Evolutionary conservation across 257 asterid species (phyloP).

Genomic region (Linderniella brevidens): DNA sequence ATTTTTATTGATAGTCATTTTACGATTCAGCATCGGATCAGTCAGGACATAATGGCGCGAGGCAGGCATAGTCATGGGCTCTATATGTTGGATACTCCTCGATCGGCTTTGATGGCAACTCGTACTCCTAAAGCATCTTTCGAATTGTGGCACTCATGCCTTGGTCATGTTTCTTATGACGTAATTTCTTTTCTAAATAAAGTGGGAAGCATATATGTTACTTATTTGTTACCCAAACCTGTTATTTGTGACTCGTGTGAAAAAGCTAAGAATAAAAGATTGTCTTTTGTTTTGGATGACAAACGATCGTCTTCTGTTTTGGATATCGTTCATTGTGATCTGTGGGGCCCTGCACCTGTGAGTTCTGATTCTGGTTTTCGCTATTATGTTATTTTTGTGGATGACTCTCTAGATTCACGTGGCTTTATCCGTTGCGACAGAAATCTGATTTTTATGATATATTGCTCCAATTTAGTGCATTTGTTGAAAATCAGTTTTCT

Average conservation of each 20-base stretch:
- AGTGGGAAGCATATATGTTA: neutral
- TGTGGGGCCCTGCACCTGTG: constrained; percentile 2
- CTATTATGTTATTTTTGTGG: constrained; percentile 8
- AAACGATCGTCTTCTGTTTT: no score
- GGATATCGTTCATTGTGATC: constrained; percentile 6
- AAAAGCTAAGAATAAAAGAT: neutral
- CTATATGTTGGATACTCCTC: neutral
- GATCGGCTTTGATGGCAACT: neutral
- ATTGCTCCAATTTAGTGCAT: neutral
- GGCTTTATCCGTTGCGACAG: constrained; percentile 3
- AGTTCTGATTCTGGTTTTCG: neutral
- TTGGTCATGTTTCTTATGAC: neutral
- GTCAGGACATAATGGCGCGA: neutral
- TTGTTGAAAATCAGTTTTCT: constrained; percentile 3
- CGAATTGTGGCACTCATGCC: neutral
- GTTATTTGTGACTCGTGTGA: neutral
- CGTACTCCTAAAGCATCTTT: neutral
- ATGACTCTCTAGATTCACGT: constrained; percentile 4
- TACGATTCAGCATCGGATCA: neutral
- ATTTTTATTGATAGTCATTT: neutral
- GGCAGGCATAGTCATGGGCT: constrained; percentile 3
- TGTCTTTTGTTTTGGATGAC: neutral
- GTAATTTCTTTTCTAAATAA: neutral
- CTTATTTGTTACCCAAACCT: neutral
- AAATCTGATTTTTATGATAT: constrained; percentile 2